phyloP scores from a whole-genome alignment of 495 filamentous ascomycete genomes.

The Podospora appendiculata region DNA sequence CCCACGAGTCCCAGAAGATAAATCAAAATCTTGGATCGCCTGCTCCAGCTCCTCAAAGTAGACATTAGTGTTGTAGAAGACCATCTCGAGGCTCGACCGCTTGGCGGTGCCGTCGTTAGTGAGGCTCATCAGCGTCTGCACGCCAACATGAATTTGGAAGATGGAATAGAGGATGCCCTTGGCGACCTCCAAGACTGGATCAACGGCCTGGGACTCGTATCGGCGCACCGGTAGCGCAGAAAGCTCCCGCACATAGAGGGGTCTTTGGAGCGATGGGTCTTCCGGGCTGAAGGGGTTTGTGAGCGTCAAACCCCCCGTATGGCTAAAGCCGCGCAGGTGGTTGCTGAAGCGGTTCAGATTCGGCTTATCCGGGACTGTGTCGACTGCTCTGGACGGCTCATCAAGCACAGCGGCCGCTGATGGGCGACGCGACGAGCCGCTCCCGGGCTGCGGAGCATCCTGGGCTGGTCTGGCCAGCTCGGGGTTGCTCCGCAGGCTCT shows the following conservation, averaged over 20 bases:
- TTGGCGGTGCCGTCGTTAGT: conserved; percentile 57
- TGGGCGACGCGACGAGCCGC: conserved; percentile 2
- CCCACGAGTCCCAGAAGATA: conserved; percentile 42
- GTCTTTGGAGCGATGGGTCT: conserved; percentile 38
- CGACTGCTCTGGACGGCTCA: neutral
- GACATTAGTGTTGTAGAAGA: conserved; percentile 64
- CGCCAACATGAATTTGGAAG: conserved; percentile 63
- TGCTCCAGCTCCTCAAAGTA: conserved; percentile 67
- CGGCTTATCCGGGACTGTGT: neutral
- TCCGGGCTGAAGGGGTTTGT: conserved; percentile 55
- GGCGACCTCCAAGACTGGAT: conserved; percentile 64
- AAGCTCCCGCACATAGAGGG: conserved; percentile 58
- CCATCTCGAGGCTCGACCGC: conserved; percentile 63
- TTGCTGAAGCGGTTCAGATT: conserved; percentile 57
- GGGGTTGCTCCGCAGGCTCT: conserved; percentile 75
- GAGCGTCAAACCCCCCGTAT: conserved; percentile 43
- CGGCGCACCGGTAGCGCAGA: conserved; percentile 78
- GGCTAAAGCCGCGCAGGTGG: conserved; percentile 60
- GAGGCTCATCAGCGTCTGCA: conserved; percentile 60
- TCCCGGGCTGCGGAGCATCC: conserved; percentile 26
- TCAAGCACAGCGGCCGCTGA: neutral
- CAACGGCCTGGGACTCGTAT: conserved; percentile 40
- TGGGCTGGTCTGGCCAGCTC: conserved; percentile 62
- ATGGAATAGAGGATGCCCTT: conserved; percentile 84
- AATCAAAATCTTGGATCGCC: conserved; percentile 56